phyloP scores from a whole-genome alignment of 805 yeast genomes.

The Phaffomyces opuntiae region DNA sequence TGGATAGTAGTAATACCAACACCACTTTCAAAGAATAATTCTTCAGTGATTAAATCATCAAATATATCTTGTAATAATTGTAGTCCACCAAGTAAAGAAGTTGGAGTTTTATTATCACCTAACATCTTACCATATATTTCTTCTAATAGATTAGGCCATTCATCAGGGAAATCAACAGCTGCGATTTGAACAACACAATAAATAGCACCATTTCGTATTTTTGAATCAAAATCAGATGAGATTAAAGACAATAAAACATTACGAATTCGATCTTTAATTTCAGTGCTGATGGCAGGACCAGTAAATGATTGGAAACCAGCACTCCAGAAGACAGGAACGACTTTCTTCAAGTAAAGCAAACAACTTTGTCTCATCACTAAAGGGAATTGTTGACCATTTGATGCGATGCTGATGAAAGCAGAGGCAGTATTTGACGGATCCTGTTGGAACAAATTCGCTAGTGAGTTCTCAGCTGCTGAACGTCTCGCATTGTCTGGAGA shows the following conservation, averaged over 20 bases:
- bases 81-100: constrained; percentile 16
- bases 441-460: constrained; percentile 33
- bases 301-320: constrained; percentile 69
- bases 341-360: constrained; percentile 56
- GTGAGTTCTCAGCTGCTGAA: constrained; percentile 24
- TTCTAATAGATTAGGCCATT: constrained; percentile 74
- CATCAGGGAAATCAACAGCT: constrained; percentile 88
- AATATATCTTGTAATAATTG: constrained; percentile 66
- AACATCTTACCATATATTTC: constrained; percentile 37
- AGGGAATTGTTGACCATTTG: constrained; percentile 9
- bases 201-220: constrained; percentile 59
- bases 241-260: constrained; percentile 39
- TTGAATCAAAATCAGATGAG: constrained; percentile 41
- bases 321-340: constrained; percentile 75
- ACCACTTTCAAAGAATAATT: constrained; percentile 75
- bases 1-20: constrained; percentile 49
- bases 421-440: constrained; percentile 44
- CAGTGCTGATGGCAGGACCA: constrained; percentile 56
- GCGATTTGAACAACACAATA: constrained; percentile 80
- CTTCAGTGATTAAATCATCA: constrained; percentile 81
- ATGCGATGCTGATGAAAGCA: constrained; percentile 37
- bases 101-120: constrained; percentile 6
- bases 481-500: constrained; percentile 33
- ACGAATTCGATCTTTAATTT: constrained; percentile 46
- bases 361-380: constrained; percentile 40